These are phyloP conservation scores for Silene conica DNA, from an alignment of 148 eudicot genomes.

Conservation along the genomic window DNA sequence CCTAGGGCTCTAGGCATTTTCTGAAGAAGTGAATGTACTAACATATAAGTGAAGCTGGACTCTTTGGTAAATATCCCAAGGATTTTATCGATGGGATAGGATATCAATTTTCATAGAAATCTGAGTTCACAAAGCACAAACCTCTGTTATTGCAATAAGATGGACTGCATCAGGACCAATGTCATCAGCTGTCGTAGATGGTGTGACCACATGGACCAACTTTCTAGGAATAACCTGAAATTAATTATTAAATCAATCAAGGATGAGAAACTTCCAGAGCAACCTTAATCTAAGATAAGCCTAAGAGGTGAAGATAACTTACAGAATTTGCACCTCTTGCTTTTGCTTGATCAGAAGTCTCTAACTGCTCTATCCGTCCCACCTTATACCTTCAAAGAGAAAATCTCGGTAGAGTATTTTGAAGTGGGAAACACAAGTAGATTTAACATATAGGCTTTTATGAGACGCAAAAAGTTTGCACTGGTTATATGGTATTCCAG, in stretches of 20 bases:
- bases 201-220: conserved; percentile 72
- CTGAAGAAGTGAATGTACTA: neutral
- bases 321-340: conserved; percentile 79
- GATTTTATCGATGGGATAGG: neutral
- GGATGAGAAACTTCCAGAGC: conserved; percentile 12
- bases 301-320: conserved; percentile 33
- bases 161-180: conserved; percentile 98
- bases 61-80: neutral
- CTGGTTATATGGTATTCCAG: too few relatives aligned
- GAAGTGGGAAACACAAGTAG: neutral
- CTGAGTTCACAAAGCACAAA: conserved; percentile 21
- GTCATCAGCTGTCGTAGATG: conserved; percentile 74
- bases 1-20: neutral
- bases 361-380: conserved; percentile 91
- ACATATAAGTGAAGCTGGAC: neutral
- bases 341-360: conserved; percentile 91
- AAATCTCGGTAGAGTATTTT: neutral
- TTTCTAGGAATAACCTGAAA: conserved; percentile 87
- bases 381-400: conserved; percentile 74
- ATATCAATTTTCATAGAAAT: neutral
- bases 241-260: conserved; percentile 7
- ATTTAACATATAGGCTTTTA: neutral
- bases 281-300: neutral
- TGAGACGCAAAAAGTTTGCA: neutral
- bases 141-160: conserved; percentile 95